A percentile compares a stretch with the other conserved stretches of the same genome.
Conservation (phyloP, 306 rosid species). For the Cucumis melo region DNA sequence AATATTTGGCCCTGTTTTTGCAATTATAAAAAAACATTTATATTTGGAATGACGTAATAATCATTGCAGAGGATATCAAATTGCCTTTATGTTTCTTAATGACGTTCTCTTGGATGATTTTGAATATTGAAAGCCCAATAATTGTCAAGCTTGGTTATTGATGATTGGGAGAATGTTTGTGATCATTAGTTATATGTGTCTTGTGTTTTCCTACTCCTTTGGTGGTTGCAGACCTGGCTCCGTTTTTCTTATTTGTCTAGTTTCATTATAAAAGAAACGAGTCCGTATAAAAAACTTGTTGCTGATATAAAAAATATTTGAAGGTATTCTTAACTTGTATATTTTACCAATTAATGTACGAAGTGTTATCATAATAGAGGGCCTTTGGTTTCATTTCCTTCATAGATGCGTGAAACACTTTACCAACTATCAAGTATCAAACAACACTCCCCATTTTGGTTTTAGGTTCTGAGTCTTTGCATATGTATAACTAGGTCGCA, state of each 20-base stretch:
- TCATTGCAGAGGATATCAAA: neutral
- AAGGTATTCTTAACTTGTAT: neutral
- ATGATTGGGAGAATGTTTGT: neutral
- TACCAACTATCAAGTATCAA: neutral
- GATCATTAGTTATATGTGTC: neutral
- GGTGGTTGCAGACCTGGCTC: neutral
- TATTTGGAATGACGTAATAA: neutral
- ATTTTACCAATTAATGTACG: neutral
- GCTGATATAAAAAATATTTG: neutral
- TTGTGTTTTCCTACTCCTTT: neutral
- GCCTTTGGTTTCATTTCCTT: neutral
- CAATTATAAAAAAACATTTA: neutral
- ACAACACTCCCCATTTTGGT: neutral
- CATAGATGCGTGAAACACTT: neutral
- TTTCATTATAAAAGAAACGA: neutral
- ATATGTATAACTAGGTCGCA: neutral
- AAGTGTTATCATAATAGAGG: neutral
- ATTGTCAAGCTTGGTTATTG: no score
- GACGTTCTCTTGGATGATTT: neutral
- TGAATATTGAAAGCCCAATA: neutral
- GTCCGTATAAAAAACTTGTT: neutral
- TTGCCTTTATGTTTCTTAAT: neutral
- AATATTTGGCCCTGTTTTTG: neutral
- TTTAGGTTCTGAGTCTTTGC: neutral
- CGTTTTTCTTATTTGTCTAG: neutral